Base-by-base conservation (phyloP, 345 rosid genomes). In the Geranium rotundifolium region DNA sequence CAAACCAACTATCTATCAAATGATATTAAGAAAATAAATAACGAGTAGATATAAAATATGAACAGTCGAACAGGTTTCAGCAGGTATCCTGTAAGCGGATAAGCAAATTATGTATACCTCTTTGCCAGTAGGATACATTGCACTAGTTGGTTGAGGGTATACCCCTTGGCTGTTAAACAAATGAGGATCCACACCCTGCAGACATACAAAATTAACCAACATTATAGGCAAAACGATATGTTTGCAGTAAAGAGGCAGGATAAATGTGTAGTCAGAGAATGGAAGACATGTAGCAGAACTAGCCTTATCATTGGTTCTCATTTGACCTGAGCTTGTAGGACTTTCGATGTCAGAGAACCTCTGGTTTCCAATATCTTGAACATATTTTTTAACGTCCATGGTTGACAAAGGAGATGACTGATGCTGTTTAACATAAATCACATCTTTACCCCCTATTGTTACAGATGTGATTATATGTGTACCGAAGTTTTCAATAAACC, bases 391-490 rank as follows among this genome's bases (percentile, higher is more conserved):
- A 50, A 87, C 70, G 65, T 84, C 95, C 69, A 63, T 55, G 62
- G 75, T 68, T 39, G 90, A 76, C 69, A 87, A 75, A 63, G 85
- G 80, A 7, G 95, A 87, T 49, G 95, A 76, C 9, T 73, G 77
- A 66, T 84, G 95, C n/a, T 87, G 90, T 72, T 79, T 84, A 67
- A 87, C 72, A 54, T 82, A 87, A 72, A 82, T 79, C 71, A 78
- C 76, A 78, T 87, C 95, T 76, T 82, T 87, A 56, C 95, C 88
- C 54, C 95, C 95, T 59, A 87, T 75, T 56, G 95, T 84, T 57
- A 84, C 81, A 20, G 95, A 87, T 29, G 85, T 73, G 49, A 84
- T 78, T 52, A 84, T 73, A 71, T 84, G 95, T 0, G 95, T 87
- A 69, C 95, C 95, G 67, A 79, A 84, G 69, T 73, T 79, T 76